Evolutionary conservation across 2,329 filamentous ascomycete genomes (phyloP).

Genomic region (Talaromyces amestolkiae): DNA sequence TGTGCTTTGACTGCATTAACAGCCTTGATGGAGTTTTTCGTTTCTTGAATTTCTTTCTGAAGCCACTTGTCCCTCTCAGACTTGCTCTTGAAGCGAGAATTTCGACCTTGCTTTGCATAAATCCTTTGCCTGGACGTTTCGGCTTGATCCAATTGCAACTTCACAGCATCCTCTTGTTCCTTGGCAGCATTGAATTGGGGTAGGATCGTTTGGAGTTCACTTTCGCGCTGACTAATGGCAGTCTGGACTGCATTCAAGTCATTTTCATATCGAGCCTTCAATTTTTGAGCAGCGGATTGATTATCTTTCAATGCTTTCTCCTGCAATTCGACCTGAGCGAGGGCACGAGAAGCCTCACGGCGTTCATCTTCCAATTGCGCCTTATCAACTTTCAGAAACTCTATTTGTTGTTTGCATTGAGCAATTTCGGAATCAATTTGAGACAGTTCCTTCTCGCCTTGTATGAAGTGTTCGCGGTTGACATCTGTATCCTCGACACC

Average conservation of each 20-base stretch:
- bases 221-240: slow-evolving; percentile 73
- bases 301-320: slow-evolving; percentile 80
- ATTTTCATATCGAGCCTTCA: slow-evolving; percentile 66
- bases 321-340: slow-evolving; percentile 83
- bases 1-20: slow-evolving; percentile 84
- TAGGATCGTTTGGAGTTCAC: slow-evolving; percentile 69
- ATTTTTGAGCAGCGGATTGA: slow-evolving; percentile 72
- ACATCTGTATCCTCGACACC: slow-evolving; percentile 82
- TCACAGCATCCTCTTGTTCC: slow-evolving; percentile 68
- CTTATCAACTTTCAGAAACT: slow-evolving; percentile 80
- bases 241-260: slow-evolving; percentile 70
- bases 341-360: slow-evolving; percentile 72
- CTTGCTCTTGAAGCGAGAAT: slow-evolving; percentile 83
- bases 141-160: slow-evolving; percentile 70
- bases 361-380: slow-evolving; percentile 86
- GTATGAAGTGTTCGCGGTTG: slow-evolving; percentile 70
- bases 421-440: slow-evolving; percentile 76
- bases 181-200: slow-evolving; percentile 74
- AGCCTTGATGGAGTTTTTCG: slow-evolving; percentile 70
- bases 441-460: slow-evolving; percentile 75
- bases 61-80: slow-evolving; percentile 82
- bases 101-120: slow-evolving; percentile 87
- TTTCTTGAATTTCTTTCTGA: slow-evolving; percentile 73
- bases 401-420: slow-evolving; percentile 75
- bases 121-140: slow-evolving; percentile 74